These are phyloP conservation scores for Aeschynomene evenia DNA, from an alignment of 306 rosid genomes.

Conservation along the genomic window DNA sequence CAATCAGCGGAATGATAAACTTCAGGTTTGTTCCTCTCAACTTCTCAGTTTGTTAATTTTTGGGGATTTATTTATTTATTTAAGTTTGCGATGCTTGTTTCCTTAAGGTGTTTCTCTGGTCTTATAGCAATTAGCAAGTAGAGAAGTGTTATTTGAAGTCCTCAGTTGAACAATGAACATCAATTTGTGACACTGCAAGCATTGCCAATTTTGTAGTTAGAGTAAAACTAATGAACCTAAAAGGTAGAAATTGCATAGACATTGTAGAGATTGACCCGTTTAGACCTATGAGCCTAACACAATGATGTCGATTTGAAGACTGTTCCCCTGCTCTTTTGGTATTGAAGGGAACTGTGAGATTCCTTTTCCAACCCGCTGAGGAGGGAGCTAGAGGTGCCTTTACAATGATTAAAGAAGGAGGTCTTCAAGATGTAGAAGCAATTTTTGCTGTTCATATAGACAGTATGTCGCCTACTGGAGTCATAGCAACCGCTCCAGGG, in stretches of 20 bases:
- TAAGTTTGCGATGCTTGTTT: background rate
- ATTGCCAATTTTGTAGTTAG: too few species aligned
- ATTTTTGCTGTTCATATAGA: conserved; percentile 58
- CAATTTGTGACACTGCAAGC: too few species aligned
- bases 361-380: conserved; percentile 80
- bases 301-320: background rate
- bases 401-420: conserved; percentile 62
- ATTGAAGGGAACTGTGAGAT: conserved; percentile 74
- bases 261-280: too few species aligned
- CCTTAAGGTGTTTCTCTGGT: background rate
- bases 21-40: conserved; percentile 52
- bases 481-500: conserved; percentile 50
- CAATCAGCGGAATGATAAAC: conserved; percentile 44
- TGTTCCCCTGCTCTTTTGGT: background rate
- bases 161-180: too few species aligned
- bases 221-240: too few species aligned
- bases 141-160: too few species aligned
- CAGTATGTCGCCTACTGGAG: conserved; percentile 43
- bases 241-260: too few species aligned
- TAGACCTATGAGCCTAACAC: too few species aligned
- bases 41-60: background rate
- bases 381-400: conserved; percentile 66
- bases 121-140: too few species aligned
- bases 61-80: background rate
- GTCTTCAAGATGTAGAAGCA: conserved; percentile 59